Conservation (phyloP, 257 asterid genomes). For the Solanum lycopersicoides region DNA sequence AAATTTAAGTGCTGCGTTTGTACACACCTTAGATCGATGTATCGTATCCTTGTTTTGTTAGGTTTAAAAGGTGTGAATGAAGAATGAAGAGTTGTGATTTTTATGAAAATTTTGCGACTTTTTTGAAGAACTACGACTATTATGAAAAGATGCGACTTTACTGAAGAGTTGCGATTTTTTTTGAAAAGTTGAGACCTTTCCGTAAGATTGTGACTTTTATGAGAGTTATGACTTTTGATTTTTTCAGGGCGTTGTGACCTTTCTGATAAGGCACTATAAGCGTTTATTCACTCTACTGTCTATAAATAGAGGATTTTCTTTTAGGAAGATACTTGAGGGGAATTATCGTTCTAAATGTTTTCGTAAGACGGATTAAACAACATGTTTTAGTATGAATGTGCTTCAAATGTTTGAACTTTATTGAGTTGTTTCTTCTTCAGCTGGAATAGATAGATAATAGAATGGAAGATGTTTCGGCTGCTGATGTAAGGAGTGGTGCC, state of each 20-base stretch:
- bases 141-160: no score
- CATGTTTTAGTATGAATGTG: background rate
- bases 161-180: background rate
- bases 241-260: no score
- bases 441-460: constrained; percentile 28
- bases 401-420: background rate
- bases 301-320: no score
- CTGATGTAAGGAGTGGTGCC: constrained; percentile 72
- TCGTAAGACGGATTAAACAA: background rate
- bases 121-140: no score
- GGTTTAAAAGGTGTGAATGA: background rate
- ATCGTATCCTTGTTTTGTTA: background rate
- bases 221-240: no score
- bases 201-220: no score
- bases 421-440: background rate
- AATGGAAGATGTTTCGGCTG: constrained; percentile 63
- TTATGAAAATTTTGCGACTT: background rate
- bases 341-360: no score
- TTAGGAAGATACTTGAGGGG: background rate
- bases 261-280: no score
- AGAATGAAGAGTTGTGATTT: background rate
- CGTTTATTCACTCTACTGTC: no score
- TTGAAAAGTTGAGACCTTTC: no score
- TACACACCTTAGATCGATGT: background rate
- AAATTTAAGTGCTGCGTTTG: background rate